Evolutionary conservation across 768 basidiomycete species (phyloP), one percentile per base, ranked within the genome.

Genomic region (Suillus luteus): DNA sequence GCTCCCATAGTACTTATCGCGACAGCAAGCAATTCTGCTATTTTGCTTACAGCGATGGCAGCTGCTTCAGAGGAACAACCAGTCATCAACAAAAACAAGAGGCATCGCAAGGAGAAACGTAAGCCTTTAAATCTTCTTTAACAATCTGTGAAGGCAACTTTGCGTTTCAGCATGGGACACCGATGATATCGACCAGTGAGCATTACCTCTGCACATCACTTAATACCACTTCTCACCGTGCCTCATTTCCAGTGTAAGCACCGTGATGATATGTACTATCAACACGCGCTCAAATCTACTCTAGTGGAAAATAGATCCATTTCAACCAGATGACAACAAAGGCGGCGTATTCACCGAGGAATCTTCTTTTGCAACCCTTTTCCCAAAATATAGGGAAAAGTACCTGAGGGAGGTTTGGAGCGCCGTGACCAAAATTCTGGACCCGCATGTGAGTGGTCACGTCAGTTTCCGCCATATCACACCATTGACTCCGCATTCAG

Each of bases 131-230:
- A 17, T 33, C 3, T 17, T 22, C 27, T 15, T n/a, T 1, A 12
- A 2, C 64, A 6, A 41, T 15, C 11, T 27, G 9, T 24, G 49
- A 58, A 51, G 31, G 51, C 65, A 71, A 61, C 55, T 52, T 59
- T 58, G 73, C 66, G 57, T 62, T 38, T 64, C 65, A 98, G 96
- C 96, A 72, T 99, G 96, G 96, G 96, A 99, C 73, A 98, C 96
- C 51, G 96, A 98, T 75, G 96, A 97, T 70, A 95, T 98, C 77
- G 93, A 98, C 83, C 96, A 97, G 95, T 96, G 75, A 88, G 95
- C 75, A 9, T n/a, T 51, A 35, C 58, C 58, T 35, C 33, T 49
- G 35, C 27, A 52, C 66, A 37, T 38, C 46, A 55, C 49, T 51
- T 44, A 58, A 65, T 41, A 60, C 44, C 27, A 55, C 17, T 59